A percentile compares a stretch with the other conserved stretches of the same genome.
Conservation (phyloP, 441 rosid genomes). For the Pelargonium myrrhifolium region DNA sequence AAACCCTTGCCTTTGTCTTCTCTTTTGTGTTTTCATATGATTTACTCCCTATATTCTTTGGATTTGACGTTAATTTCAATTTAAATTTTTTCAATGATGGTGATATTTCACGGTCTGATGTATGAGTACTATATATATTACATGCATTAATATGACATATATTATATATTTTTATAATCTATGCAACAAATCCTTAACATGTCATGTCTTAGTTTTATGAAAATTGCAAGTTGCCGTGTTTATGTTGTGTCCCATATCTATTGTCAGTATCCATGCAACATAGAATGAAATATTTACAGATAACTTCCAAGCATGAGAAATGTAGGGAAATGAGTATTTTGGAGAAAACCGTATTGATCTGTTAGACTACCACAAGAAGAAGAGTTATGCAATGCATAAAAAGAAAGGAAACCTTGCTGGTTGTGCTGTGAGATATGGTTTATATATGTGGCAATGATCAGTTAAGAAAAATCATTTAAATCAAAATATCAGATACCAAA, state of each 20-base stretch:
- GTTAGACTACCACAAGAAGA: not conserved
- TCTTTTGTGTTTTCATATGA: too few species aligned
- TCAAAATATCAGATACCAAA: not conserved
- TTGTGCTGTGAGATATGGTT: not conserved
- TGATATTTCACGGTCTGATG: too few species aligned
- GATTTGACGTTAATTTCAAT: too few species aligned
- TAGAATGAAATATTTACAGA: not conserved
- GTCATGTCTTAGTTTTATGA: not conserved
- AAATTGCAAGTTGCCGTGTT: not conserved
- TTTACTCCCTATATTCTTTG: too few species aligned
- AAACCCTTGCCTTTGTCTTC: too few species aligned
- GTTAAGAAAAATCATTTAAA: not conserved
- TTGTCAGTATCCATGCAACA: not conserved
- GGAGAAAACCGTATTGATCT: not conserved
- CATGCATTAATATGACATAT: too few species aligned
- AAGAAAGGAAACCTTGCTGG: not conserved
- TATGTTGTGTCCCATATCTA: not conserved
- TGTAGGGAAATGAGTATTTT: not conserved
- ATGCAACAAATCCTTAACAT: too few species aligned
- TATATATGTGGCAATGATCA: not conserved
- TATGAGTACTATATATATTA: too few species aligned
- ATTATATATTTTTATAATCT: too few species aligned
- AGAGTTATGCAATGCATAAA: not conserved
- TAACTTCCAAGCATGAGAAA: constrained; percentile 9
- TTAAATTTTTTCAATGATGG: too few species aligned